These are phyloP conservation scores for Saccharum hybrid DNA, from an alignment of 202 grass and related monocot species.

Conservation along the genomic window DNA sequence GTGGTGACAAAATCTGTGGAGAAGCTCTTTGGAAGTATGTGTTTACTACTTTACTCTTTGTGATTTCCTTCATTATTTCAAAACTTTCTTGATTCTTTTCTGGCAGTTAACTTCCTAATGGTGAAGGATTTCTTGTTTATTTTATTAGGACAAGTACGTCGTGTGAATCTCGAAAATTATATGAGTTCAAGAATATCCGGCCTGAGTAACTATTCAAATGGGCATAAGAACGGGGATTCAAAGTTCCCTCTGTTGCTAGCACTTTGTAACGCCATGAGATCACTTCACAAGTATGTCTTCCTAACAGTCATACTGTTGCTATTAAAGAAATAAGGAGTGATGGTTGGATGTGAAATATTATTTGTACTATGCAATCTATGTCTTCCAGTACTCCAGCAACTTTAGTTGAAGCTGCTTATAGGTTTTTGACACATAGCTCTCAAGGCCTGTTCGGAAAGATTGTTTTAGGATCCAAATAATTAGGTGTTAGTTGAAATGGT, in stretches of 20 bases:
- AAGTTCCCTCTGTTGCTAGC: constrained; percentile 63
- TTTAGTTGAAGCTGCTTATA: background rate
- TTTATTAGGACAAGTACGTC: constrained; percentile 70
- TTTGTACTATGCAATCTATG: background rate
- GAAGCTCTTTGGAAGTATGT: constrained; percentile 94
- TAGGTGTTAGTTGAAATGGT: background rate
- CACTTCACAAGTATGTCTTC: constrained; percentile 72
- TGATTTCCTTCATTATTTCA: constrained; percentile 19
- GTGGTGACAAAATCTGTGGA: constrained; percentile 92
- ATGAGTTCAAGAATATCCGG: constrained; percentile 77
- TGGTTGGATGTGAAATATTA: background rate
- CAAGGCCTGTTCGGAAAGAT: background rate
- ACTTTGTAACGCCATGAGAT: constrained; percentile 81
- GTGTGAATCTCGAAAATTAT: constrained; percentile 81
- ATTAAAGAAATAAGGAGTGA: constrained; percentile 12
- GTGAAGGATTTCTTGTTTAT: constrained; percentile 5
- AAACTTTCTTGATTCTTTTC: background rate
- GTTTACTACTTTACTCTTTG: constrained; percentile 35
- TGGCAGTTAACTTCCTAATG: constrained; percentile 29
- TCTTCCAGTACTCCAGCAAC: background rate
- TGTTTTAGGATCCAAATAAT: background rate
- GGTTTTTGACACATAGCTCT: constrained; percentile 18
- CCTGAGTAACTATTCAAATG: constrained; percentile 74
- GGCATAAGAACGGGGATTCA: constrained; percentile 55
- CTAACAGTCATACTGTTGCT: constrained; percentile 15